Conservation (phyloP, 139 green algal genomes). For the Chlorella vulgaris region DNA sequence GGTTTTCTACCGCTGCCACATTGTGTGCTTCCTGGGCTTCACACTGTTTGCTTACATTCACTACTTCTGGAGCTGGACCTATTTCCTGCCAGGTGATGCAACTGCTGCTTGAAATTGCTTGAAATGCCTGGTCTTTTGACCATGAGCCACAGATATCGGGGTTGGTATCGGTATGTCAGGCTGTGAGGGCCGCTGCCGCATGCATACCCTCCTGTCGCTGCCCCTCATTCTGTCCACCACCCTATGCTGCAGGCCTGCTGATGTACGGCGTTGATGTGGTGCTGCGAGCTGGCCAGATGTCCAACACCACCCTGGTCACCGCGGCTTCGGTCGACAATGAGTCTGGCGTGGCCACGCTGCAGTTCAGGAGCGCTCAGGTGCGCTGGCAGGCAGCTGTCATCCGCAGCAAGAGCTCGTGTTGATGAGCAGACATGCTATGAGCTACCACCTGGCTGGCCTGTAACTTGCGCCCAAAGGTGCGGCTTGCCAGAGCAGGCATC, state of each 20-base stretch:
- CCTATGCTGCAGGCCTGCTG: slow-evolving; percentile 38
- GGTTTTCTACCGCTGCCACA: slow-evolving; percentile 42
- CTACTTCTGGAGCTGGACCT: slow-evolving; percentile 35
- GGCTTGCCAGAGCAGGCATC: not conserved
- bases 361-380: slow-evolving; percentile 32
- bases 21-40: slow-evolving; percentile 50
- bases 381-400: not conserved
- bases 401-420: too few relatives aligned
- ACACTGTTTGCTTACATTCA: slow-evolving; percentile 41
- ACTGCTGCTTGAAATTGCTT: not conserved
- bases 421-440: too few relatives aligned
- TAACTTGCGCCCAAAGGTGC: too few relatives aligned
- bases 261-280: slow-evolving; percentile 45
- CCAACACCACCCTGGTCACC: slow-evolving; percentile 35
- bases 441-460: too few relatives aligned
- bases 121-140: not conserved
- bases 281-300: slow-evolving; percentile 31
- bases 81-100: slow-evolving; percentile 32
- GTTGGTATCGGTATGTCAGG: not conserved
- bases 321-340: slow-evolving; percentile 8
- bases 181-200: not conserved
- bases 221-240: not conserved
- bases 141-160: too few relatives aligned
- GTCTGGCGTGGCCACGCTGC: slow-evolving; percentile 18
- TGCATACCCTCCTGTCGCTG: not conserved